Base-by-base conservation (phyloP, 1,139 yeast genomes). In the Williopsis jadinii region DNA sequence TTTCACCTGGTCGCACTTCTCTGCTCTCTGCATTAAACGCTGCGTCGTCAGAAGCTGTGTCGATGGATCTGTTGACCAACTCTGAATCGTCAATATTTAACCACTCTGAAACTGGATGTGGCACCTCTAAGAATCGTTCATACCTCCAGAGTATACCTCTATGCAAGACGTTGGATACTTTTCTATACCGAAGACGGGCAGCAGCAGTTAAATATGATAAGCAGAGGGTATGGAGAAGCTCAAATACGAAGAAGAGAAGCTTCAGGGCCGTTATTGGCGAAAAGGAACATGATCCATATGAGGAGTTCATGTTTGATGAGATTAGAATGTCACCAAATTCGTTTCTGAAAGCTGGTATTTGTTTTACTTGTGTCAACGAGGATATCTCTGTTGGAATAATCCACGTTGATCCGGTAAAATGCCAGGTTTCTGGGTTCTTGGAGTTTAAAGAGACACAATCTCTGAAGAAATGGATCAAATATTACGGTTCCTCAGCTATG, bases 331-430 rank as follows among this genome's bases (percentile, higher is more conserved):
- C 28, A 5, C 28, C 38, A 1, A 40, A 44, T 11, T 43, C 52
- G 1, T 52, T 47, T 24, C 33, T 52, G 32, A 41, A 37, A 26
- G 38, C 49, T 12, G 53, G 54, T 3, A 28, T 31, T 30, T 27
- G 29, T 28, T 29, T 27, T 12, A 30, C 28, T 26, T 31, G 38
- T 30, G 13, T 14, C 15, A 19, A 11, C 24, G 24, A 19, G 24
- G 24, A 19, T 19, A 6, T 19, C 24, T 19, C 24, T 19, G 6
- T 19, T 19, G 24, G 24, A 19, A 19, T 46, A n/a, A 9, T 40
- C 10, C 19, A 32, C 15, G 38, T 37, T 8, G 32, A 34, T 27
- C 9, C 24, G 8, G 10, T 9, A 3, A 4, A 24, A 11, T 30
- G 24, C 11, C 10, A 30, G 6, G 35, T 38, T 3, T 6, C 29